Conservation (phyloP, 2,329 filamentous ascomycete species). For the Colletotrichum endophyticum region DNA sequence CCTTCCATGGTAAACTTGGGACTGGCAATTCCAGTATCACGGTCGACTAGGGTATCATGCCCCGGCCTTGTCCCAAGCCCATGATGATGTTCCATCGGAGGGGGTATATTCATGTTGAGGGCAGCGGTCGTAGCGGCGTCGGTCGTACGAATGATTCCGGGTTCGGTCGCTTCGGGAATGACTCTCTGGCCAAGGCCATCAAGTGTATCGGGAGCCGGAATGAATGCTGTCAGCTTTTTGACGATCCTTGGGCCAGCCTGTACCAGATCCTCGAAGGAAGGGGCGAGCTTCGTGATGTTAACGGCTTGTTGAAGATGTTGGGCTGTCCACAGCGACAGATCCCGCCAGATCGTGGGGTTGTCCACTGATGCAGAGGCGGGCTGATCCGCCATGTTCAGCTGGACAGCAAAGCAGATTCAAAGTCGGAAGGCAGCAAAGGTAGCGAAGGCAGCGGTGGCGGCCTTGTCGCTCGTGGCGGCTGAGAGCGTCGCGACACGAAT, state of each 20-base stretch:
- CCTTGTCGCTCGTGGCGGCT: constrained; percentile 16
- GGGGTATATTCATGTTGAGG: constrained; percentile 26
- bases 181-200: constrained; percentile 65
- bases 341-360: constrained; percentile 53
- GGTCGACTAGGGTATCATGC: constrained; percentile 43
- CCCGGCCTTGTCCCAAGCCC: constrained; percentile 19
- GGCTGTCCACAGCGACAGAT: constrained; percentile 58
- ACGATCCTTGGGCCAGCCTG: constrained; percentile 74
- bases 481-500: constrained; percentile 4
- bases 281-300: constrained; percentile 64
- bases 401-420: neutral
- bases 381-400: constrained; percentile 9
- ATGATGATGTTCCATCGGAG: neutral
- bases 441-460: neutral
- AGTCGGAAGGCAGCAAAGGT: neutral
- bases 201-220: constrained; percentile 63
- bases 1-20: constrained; percentile 62
- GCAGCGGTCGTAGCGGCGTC: constrained; percentile 46
- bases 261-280: constrained; percentile 72
- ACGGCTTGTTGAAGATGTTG: constrained; percentile 48
- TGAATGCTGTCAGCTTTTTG: constrained; percentile 69
- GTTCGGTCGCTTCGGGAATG: constrained; percentile 62
- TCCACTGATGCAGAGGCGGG: constrained; percentile 29
- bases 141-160: constrained; percentile 43
- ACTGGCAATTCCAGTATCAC: constrained; percentile 32